Conservation (phyloP, 148 eudicot genomes). For the Agrostemma githago region DNA sequence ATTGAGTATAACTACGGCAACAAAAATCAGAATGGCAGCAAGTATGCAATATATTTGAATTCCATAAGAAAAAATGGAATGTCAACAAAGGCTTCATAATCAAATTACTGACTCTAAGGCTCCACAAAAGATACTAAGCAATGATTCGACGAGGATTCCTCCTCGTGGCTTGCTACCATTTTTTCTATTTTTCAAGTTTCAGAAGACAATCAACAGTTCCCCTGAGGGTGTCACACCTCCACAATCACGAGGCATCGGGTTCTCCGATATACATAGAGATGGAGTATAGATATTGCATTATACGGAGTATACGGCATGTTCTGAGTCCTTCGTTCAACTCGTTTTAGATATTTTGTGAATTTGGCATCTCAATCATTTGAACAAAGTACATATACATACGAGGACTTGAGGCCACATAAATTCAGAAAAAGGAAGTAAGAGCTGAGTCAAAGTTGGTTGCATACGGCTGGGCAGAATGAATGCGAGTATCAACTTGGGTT, state of each 20-base stretch:
- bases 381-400: not conserved
- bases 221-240: not conserved
- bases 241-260: not conserved
- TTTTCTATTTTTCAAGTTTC: not conserved
- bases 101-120: constrained; percentile 7
- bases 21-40: not conserved
- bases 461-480: constrained; percentile 89
- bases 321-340: not conserved
- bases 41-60: not conserved
- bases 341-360: not conserved
- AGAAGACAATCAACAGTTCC: not conserved
- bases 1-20: constrained; percentile 1
- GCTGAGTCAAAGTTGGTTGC: constrained; percentile 23
- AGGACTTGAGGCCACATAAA: not conserved
- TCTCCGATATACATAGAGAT: not conserved
- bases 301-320: not conserved
- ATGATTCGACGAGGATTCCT: not conserved
- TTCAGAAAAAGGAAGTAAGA: constrained; percentile 7
- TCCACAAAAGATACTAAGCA: not conserved
- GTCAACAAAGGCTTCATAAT: not conserved
- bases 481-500: constrained; percentile 70
- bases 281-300: not conserved
- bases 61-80: not conserved
- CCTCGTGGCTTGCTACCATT: not conserved
- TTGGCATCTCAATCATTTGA: not conserved